These are phyloP conservation scores for Umbelopsis sp. DNA, from an alignment of 192 early-diverging fungal genomes.

Conservation along the genomic window DNA sequence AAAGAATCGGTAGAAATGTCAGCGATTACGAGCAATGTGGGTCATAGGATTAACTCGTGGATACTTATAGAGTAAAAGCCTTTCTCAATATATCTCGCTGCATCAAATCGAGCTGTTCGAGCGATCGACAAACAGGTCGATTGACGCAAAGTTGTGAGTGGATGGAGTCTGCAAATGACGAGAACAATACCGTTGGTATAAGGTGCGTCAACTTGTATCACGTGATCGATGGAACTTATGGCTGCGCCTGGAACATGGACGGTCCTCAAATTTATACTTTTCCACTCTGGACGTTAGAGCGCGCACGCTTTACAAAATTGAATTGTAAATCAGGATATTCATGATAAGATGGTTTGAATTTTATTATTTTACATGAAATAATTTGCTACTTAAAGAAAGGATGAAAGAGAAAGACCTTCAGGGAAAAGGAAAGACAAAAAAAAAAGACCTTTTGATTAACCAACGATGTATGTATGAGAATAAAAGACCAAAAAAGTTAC, in stretches of 20 bases:
- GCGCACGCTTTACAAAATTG: too few relatives aligned
- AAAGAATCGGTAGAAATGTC: constrained; percentile 21
- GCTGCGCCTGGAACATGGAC: too few relatives aligned
- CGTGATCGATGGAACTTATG: too few relatives aligned
- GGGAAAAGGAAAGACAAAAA: too few relatives aligned
- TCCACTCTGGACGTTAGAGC: too few relatives aligned
- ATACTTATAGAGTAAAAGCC: constrained; percentile 43
- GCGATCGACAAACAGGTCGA: background rate
- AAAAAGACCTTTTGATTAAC: background rate
- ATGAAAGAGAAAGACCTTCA: background rate
- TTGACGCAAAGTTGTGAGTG: background rate
- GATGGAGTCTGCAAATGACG: background rate
- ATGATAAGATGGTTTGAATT: constrained; percentile 2
- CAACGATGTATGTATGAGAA: background rate
- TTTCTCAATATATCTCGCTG: constrained; percentile 33
- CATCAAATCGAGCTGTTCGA: constrained; percentile 23
- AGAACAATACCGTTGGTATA: too few relatives aligned
- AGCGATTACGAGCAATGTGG: background rate
- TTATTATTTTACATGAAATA: constrained; percentile 18
- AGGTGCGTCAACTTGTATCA: too few relatives aligned
- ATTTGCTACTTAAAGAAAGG: background rate
- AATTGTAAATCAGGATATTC: background rate
- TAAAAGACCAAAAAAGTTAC: background rate
- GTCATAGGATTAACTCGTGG: background rate
- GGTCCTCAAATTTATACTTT: too few relatives aligned